Evolutionary conservation across 106 monocot genomes (phyloP).

Genomic region (Dendrobium officinale): DNA sequence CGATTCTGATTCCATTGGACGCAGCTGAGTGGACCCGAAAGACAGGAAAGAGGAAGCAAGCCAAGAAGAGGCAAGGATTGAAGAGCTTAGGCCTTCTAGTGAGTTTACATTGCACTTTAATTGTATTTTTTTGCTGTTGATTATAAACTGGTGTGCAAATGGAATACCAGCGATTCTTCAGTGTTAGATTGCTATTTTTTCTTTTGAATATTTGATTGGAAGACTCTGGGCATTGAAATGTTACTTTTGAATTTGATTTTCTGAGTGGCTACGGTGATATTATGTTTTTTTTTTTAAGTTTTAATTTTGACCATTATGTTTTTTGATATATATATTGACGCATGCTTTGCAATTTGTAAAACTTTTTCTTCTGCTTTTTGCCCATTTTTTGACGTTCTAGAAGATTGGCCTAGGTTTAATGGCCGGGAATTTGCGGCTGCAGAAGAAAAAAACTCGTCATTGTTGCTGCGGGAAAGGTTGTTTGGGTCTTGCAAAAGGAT

Average conservation of each 20-base stretch:
- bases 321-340: background rate
- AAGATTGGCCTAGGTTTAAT: no score
- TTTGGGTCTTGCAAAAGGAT: no score
- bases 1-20: background rate
- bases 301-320: background rate
- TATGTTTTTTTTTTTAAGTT: background rate
- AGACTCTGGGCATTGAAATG: background rate
- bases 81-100: background rate
- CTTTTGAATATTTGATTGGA: background rate
- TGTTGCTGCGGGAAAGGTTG: no score
- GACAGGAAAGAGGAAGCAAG: no score
- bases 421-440: no score
- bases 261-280: background rate
- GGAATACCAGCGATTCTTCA: background rate
- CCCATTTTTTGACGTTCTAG: no score
- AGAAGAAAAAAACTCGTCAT: no score
- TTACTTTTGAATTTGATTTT: background rate
- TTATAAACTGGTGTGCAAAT: background rate
- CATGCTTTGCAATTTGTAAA: no score
- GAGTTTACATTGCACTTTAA: background rate
- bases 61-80: background rate
- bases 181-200: background rate
- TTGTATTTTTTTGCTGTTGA: background rate
- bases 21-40: no score
- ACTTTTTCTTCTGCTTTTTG: no score